These are phyloP conservation scores for Solanum bulbocastanum DNA, from an alignment of 257 asterid genomes.

Conservation along the genomic window DNA sequence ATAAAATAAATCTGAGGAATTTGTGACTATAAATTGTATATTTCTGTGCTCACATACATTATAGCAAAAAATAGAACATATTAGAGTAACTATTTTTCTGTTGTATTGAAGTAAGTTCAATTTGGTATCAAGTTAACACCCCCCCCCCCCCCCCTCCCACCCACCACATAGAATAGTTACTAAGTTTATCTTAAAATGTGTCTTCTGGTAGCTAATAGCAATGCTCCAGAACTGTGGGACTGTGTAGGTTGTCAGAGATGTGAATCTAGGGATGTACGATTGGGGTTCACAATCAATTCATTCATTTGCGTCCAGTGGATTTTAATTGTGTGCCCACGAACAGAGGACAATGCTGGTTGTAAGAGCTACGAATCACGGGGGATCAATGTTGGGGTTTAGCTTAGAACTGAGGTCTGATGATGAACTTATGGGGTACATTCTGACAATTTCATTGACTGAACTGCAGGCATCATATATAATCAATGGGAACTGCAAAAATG, in stretches of 20 bases:
- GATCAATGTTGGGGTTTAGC: not conserved
- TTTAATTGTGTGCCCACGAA: not conserved
- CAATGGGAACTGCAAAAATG: conserved; percentile 90
- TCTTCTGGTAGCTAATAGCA: not conserved
- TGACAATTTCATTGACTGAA: conserved; percentile 1
- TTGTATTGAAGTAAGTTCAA: not conserved
- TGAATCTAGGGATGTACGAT: not conserved
- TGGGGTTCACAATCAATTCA: not conserved
- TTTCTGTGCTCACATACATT: too few relatives aligned
- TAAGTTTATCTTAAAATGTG: not conserved
- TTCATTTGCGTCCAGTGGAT: not conserved
- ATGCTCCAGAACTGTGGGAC: not conserved
- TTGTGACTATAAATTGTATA: too few relatives aligned
- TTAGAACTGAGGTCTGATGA: not conserved
- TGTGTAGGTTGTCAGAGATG: not conserved
- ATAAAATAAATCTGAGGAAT: too few relatives aligned
- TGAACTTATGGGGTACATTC: not conserved
- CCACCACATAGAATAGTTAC: too few relatives aligned
- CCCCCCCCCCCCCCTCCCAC: too few relatives aligned
- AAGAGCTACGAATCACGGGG: not conserved
- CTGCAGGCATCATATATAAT: conserved; percentile 88
- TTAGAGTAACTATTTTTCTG: not conserved
- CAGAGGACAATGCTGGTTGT: not conserved
- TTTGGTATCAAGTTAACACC: not conserved
- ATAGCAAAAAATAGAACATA: too few relatives aligned